Conservation (phyloP, 1,139 yeast species). For the Geotrichum aggregatum region DNA sequence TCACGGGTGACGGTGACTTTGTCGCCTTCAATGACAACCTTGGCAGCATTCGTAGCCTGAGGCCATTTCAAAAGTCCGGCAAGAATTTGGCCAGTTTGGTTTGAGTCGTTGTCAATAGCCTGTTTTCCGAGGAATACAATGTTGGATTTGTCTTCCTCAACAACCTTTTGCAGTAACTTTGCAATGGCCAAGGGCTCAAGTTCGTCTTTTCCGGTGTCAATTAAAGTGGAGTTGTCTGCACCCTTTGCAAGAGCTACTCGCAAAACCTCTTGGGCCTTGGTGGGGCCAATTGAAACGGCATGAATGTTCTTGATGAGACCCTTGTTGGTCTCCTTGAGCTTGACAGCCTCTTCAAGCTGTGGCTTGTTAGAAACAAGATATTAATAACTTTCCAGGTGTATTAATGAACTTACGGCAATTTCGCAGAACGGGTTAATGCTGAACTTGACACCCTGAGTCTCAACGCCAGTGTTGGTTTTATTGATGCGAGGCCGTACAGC, state of each 20-base stretch:
- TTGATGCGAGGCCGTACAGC: constrained; percentile 92
- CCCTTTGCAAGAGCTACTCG: constrained; percentile 94
- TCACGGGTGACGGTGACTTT: constrained; percentile 78
- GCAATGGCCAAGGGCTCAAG: constrained; percentile 92
- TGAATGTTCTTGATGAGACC: constrained; percentile 77
- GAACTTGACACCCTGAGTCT: constrained; percentile 86
- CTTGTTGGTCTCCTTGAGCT: constrained; percentile 65
- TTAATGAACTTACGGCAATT: constrained; percentile 57
- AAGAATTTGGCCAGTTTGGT: constrained; percentile 96
- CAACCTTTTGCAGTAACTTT: constrained; percentile 70
- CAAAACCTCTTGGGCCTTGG: constrained; percentile 81
- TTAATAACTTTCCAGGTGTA: not conserved
- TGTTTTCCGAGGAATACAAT: constrained; percentile 89
- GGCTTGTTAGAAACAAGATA: not conserved
- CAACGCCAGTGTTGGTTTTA: constrained; percentile 79
- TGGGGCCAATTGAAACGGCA: constrained; percentile 88
- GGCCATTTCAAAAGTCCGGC: constrained; percentile 96
- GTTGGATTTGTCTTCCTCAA: constrained; percentile 66
- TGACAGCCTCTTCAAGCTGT: constrained; percentile 75
- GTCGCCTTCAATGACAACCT: constrained; percentile 62
- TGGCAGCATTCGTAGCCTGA: constrained; percentile 94
- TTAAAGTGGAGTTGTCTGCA: constrained; percentile 76
- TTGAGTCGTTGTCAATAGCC: constrained; percentile 91
- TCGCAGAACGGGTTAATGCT: constrained; percentile 96
- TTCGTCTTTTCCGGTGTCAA: constrained; percentile 63